These are phyloP conservation scores for Candolleomyces efflorescens DNA, from an alignment of 768 basidiomycete species.

Conservation along the genomic window DNA sequence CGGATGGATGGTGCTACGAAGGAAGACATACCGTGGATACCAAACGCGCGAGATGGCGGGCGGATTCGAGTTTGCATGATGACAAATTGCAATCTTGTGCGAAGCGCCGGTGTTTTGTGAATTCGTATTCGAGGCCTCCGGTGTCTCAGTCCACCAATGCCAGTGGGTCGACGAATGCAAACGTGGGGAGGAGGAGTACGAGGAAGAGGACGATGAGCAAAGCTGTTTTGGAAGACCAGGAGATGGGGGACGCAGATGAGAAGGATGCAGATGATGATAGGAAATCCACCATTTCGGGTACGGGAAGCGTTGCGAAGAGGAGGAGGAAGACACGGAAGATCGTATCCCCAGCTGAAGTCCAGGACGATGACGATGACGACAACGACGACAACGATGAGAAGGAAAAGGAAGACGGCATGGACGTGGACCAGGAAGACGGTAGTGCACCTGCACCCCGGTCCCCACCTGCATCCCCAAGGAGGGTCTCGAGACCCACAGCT, in stretches of 20 bases:
- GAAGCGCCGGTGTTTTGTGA: slow-evolving; percentile 10
- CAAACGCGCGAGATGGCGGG: slow-evolving; percentile 75
- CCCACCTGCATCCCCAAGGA: slow-evolving; percentile 9
- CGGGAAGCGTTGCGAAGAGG: background rate
- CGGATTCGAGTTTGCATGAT: slow-evolving; percentile 61
- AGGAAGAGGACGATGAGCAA: slow-evolving; percentile 11
- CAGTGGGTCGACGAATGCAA: slow-evolving; percentile 11
- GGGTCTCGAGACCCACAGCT: slow-evolving; percentile 5
- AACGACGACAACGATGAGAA: background rate
- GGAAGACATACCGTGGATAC: slow-evolving; percentile 74
- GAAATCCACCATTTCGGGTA: background rate
- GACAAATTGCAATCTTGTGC: slow-evolving; percentile 69
- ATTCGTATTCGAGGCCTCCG: slow-evolving; percentile 23
- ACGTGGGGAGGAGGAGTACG: background rate
- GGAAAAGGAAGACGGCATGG: slow-evolving; percentile 3
- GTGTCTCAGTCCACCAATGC: slow-evolving; percentile 44
- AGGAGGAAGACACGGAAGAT: background rate
- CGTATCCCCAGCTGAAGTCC: background rate
- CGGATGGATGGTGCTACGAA: slow-evolving; percentile 86
- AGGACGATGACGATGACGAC: slow-evolving; percentile 6
- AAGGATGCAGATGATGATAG: background rate
- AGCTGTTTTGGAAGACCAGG: background rate
- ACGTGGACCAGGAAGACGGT: slow-evolving; percentile 2
- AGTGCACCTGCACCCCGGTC: background rate
- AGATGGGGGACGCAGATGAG: background rate